phyloP scores from a whole-genome alignment of 2,329 filamentous ascomycete genomes.

The Aspergillus niger region DNA sequence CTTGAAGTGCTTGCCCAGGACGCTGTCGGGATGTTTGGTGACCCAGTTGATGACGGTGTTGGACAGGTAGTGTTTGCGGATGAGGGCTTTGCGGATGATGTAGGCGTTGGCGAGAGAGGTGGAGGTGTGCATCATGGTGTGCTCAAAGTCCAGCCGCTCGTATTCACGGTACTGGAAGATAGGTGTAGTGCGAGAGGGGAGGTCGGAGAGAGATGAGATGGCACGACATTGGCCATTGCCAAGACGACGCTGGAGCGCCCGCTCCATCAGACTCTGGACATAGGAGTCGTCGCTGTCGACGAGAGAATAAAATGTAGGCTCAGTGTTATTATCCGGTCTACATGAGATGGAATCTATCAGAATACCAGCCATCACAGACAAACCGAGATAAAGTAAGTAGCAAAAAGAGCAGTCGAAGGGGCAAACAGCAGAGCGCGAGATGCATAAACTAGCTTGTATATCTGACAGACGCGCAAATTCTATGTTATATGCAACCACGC shows the following conservation, averaged over 20 bases:
- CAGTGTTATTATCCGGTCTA: slow-evolving; percentile 39
- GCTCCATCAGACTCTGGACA: slow-evolving; percentile 80
- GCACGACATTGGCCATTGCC: slow-evolving; percentile 58
- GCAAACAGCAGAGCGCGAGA: slow-evolving; percentile 18
- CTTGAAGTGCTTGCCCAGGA: slow-evolving; percentile 71
- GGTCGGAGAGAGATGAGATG: slow-evolving; percentile 53
- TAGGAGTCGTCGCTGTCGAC: slow-evolving; percentile 86
- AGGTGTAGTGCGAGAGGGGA: slow-evolving; percentile 50
- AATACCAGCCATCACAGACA: slow-evolving; percentile 24
- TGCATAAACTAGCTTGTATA: slow-evolving; percentile 32
- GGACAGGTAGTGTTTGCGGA: slow-evolving; percentile 91
- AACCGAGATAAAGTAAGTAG: slow-evolving; percentile 9
- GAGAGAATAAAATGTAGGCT: slow-evolving; percentile 64
- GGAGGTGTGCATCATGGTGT: slow-evolving; percentile 62
- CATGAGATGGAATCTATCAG: slow-evolving; percentile 37
- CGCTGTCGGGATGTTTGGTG: slow-evolving; percentile 74
- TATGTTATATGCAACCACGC: slow-evolving; percentile 28
- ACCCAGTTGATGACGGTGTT: slow-evolving; percentile 83
- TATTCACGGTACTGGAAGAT: slow-evolving; percentile 83
- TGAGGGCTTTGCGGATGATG: slow-evolving; percentile 92
- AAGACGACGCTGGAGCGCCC: slow-evolving; percentile 67
- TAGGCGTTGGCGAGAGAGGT: slow-evolving; percentile 81
- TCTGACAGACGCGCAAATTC: slow-evolving; percentile 26
- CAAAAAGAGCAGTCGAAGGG: slow-evolving; percentile 3
- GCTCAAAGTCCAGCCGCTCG: slow-evolving; percentile 82